phyloP scores from a whole-genome alignment of 2,329 filamentous ascomycete genomes.

The Penicillium sumatraense region DNA sequence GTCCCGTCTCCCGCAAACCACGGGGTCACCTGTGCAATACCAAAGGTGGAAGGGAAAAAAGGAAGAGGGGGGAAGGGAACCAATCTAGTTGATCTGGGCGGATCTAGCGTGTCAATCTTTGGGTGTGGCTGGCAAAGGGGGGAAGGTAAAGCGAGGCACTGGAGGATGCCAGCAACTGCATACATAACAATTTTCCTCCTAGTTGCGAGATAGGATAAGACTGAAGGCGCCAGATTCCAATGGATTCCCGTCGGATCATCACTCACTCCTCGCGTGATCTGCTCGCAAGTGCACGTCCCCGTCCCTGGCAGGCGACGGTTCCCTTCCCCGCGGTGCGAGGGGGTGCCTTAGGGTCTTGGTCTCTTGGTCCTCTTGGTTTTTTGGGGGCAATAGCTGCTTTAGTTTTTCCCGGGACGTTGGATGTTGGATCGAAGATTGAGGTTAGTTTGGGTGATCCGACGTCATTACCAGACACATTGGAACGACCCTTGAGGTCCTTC shows the following conservation, averaged over 20 bases:
- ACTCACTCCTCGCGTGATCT: slow-evolving; percentile 21
- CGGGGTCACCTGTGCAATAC: background rate
- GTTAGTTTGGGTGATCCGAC: slow-evolving; percentile 10
- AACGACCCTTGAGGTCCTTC: background rate
- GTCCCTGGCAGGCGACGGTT: slow-evolving; percentile 23
- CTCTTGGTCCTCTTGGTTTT: background rate
- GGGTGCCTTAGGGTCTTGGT: slow-evolving; percentile 11
- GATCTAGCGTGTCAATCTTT: background rate
- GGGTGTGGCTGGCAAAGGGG: background rate
- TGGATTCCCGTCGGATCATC: slow-evolving; percentile 13
- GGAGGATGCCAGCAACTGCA: too few species aligned
- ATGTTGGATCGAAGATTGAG: background rate
- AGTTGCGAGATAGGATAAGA: background rate
- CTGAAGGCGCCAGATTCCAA: slow-evolving; percentile 4
- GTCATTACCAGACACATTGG: slow-evolving; percentile 17
- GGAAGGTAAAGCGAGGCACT: slow-evolving; percentile 9
- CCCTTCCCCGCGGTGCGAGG: slow-evolving; percentile 8
- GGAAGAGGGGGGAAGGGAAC: background rate
- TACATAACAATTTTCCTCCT: background rate
- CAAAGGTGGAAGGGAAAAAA: background rate
- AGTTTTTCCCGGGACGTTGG: background rate
- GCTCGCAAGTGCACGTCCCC: slow-evolving; percentile 21
- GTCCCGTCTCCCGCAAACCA: background rate
- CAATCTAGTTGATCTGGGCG: slow-evolving; percentile 2
- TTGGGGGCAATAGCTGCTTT: slow-evolving; percentile 11